A percentile compares a stretch with the other conserved stretches of the same genome.
Evolutionary conservation across 441 rosid species (phyloP).

Genomic region (Adansonia grandidieri): DNA sequence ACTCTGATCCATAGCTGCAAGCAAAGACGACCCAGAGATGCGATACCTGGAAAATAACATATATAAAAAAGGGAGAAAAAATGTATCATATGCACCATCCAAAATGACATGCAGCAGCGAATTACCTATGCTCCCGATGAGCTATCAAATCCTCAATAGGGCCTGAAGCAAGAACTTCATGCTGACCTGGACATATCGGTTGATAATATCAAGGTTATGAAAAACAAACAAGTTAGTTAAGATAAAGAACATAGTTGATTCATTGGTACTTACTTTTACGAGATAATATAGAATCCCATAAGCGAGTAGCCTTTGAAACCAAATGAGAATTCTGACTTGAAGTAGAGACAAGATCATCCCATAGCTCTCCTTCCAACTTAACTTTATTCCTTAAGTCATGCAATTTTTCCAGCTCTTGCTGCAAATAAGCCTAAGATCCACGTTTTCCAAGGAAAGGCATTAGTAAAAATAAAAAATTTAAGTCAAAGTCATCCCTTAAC

Average conservation of each 20-base stretch:
- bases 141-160: conserved; percentile 99
- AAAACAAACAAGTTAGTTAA: background rate
- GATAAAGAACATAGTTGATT: background rate
- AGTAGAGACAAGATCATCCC: conserved; percentile 98
- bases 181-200: conserved; percentile 64
- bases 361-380: conserved; percentile 92
- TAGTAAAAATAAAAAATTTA: background rate
- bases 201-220: background rate
- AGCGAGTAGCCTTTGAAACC: conserved; percentile 87
- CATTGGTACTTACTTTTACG: conserved; percentile 70
- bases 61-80: conserved; percentile 28
- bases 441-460: conserved; percentile 13
- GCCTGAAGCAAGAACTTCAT: conserved; percentile 99
- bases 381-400: conserved; percentile 95
- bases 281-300: conserved; percentile 95
- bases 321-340: conserved; percentile 96
- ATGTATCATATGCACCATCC: conserved; percentile 19
- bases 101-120: conserved; percentile 24
- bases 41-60: conserved; percentile 76
- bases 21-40: conserved; percentile 94
- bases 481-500: background rate
- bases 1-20: conserved; percentile 98
- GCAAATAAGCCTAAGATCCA: conserved; percentile 89
- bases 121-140: conserved; percentile 98
- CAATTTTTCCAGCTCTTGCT: conserved; percentile 96